Evolutionary conservation across 2,329 filamentous ascomycete species (phyloP), one percentile per base, ranked within the genome.

Genomic region (Epichloe coenophiala): DNA sequence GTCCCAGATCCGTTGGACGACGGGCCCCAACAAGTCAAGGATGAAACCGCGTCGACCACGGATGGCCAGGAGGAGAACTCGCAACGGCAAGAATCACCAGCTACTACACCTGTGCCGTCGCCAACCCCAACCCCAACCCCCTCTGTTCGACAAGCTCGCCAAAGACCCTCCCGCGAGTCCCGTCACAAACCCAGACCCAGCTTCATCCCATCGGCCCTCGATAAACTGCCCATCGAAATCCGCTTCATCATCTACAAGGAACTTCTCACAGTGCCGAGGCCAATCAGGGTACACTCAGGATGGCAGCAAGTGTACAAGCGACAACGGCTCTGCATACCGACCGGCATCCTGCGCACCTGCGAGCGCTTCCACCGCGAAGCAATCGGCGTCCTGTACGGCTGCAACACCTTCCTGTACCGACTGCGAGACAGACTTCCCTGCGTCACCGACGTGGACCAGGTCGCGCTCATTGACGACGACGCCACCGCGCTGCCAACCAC

Each of bases 371-470:
- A 64, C 35, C 6, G 45, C 0, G 71, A 76, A 57, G 69, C 67
- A 2, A 54, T 64, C 2, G 56, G 56, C 2, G 58, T 76, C 4
- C 62, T 78, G 1, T 78, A 74, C 51, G 69, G 71, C 3, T 62
- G 68, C 31, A 78, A 78, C 47, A 63, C 48, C 0, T 78, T 78
- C 52, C 54, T 63, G 2, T 77, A 78, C 53, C 60, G 65, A 7
- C 59, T 76, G 12, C 67, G 73, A 1, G 71, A 76, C 52, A 51
- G 51, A 13, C 55, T 46, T 7, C 59, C 57, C 2, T n/a, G 49
- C 36, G 39, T 55, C 38, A 46, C 52, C 3, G 48, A 60, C 36
- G 40, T 63, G 8, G 35, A 51, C 5, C 45, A 50, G 12, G 47
- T 61, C 9, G 51, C 42, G 1, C 23, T 39, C 6, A 47, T 58